Conservation (phyloP, 176 grass and related monocot species). For the Coix lacrymajobi region DNA sequence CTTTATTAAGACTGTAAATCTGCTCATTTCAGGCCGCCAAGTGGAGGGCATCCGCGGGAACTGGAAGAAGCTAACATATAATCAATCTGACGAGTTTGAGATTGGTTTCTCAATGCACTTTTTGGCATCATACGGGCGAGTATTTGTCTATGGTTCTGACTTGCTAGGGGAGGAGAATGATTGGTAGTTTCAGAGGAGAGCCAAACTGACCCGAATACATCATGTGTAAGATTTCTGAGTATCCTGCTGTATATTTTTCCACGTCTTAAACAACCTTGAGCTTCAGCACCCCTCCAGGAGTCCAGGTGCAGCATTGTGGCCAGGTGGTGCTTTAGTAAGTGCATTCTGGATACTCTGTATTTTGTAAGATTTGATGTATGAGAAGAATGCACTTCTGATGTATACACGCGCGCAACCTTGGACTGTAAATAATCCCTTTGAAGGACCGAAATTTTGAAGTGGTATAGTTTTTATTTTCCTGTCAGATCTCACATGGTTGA, state of each 20-base stretch:
- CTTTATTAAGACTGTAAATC: not conserved
- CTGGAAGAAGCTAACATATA: conserved; percentile 49
- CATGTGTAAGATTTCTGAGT: not conserved
- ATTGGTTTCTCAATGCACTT: not conserved
- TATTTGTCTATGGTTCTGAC: conserved; percentile 2
- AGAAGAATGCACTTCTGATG: not conserved
- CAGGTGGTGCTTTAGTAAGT: not conserved
- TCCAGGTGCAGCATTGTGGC: conserved; percentile 1
- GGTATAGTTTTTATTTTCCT: not conserved
- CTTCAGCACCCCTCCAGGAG: conserved; percentile 4
- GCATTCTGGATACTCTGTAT: not conserved
- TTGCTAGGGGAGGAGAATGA: not conserved
- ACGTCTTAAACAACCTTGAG: not conserved
- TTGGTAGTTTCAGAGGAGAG: not conserved
- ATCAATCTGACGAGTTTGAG: not conserved
- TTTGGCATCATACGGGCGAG: not conserved
- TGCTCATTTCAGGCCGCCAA: conserved; percentile 72
- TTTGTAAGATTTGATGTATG: conserved; percentile 7
- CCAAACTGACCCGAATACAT: conserved; percentile 1
- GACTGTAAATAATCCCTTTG: conserved; percentile 31
- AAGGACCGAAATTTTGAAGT: not conserved
- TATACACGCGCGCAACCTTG: not conserved
- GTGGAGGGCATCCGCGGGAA: conserved; percentile 69
- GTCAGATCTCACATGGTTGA: not conserved
- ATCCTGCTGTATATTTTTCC: not conserved